Percentiles rank a stretch among this genome's conserved stretches.
These are phyloP conservation scores for Domatiomyces globalis DNA, from an alignment of 2,329 filamentous ascomycete species.

Conservation along the genomic window DNA sequence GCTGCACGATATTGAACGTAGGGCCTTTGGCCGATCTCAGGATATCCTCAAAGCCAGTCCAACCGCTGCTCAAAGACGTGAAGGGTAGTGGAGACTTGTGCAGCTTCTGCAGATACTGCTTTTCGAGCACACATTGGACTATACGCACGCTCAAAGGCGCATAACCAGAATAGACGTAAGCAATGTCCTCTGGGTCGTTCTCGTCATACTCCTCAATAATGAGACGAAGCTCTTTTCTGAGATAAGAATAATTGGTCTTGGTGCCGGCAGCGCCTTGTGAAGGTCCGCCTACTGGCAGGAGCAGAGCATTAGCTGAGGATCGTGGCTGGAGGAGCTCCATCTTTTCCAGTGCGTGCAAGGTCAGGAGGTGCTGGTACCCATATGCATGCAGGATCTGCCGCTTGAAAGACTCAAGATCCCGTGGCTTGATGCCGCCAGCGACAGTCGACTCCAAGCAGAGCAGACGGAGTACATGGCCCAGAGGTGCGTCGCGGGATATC, in stretches of 20 bases:
- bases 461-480: conserved; percentile 69
- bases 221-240: conserved; percentile 72
- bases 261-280: conserved; percentile 37
- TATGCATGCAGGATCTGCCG: conserved; percentile 81
- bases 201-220: conserved; percentile 97
- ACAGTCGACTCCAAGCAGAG: conserved; percentile 87
- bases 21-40: conserved; percentile 75
- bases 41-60: conserved; percentile 86
- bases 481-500: conserved; percentile 71
- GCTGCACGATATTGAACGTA: conserved; percentile 84
- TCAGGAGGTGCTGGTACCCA: conserved; percentile 86
- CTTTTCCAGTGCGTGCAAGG: conserved; percentile 75
- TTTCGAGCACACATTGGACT: conserved; percentile 85
- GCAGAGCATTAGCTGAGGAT: conserved; percentile 61
- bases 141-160: conserved; percentile 82
- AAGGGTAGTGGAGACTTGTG: conserved; percentile 48
- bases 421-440: conserved; percentile 71
- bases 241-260: conserved; percentile 79
- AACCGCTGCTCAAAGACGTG: conserved; percentile 56
- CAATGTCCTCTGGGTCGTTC: conserved; percentile 80
- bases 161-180: conserved; percentile 97
- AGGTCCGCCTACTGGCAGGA: conserved; percentile 59
- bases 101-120: conserved; percentile 62
- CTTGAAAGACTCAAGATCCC: conserved; percentile 81
- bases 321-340: conserved; percentile 71